phyloP scores from a whole-genome alignment of 2,329 filamentous ascomycete genomes.

The Neonectria coccinea region DNA sequence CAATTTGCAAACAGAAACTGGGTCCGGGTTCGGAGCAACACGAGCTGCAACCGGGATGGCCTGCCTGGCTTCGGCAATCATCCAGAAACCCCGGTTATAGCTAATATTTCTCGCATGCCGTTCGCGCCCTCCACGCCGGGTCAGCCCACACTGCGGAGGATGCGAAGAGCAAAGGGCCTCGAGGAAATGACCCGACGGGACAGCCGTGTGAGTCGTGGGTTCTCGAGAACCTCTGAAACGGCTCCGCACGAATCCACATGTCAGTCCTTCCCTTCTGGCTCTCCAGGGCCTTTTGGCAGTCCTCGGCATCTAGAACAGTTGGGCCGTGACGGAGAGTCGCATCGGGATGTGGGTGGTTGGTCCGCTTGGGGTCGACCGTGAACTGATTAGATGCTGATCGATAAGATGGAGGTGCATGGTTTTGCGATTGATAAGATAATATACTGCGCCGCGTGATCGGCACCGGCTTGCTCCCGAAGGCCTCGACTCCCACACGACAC shows the following conservation, averaged over 20 bases:
- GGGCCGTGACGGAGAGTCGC: neutral
- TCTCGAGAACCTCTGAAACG: neutral
- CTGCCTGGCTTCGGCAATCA: neutral
- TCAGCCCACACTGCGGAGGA: neutral
- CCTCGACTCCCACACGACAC: neutral
- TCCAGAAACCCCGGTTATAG: neutral
- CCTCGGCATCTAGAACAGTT: conserved; percentile 7
- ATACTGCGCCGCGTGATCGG: conserved; percentile 6
- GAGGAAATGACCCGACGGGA: neutral
- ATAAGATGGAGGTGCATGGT: conserved; percentile 24
- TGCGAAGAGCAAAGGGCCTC: neutral
- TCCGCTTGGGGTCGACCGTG: conserved; percentile 2
- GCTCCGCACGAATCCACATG: conserved; percentile 5
- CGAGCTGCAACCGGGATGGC: neutral
- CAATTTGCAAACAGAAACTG: conserved; percentile 1
- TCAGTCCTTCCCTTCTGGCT: neutral
- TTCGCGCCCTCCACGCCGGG: neutral
- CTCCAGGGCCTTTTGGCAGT: neutral
- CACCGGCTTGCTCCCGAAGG: neutral
- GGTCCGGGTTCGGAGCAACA: neutral
- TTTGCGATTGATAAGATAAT: conserved; percentile 33
- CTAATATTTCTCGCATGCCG: neutral
- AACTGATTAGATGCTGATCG: conserved; percentile 28
- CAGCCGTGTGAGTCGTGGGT: neutral
- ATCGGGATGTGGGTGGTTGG: neutral